Conservation (phyloP, 1,284 basidiomycete species). For the Cutaneotrichosporon sp. region DNA sequence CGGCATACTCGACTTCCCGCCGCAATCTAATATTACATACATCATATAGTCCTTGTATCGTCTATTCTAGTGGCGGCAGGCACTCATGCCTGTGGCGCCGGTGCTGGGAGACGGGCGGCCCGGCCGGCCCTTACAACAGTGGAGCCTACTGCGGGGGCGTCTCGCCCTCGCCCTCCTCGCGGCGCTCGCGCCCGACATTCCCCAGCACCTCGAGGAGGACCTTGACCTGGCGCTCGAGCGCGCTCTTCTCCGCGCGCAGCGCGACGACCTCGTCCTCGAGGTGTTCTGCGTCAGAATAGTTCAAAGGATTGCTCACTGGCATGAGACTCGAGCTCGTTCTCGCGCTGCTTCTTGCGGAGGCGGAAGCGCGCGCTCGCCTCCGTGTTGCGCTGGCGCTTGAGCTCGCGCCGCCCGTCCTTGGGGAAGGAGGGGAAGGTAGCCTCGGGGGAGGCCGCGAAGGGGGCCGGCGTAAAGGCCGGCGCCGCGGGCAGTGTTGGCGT, state of each 20-base stretch:
- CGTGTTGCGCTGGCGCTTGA: conserved; percentile 89
- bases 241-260: conserved; percentile 4
- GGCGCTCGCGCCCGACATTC: conserved; percentile 8
- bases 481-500: conserved; percentile 19
- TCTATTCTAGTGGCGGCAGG: neutral
- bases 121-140: no score
- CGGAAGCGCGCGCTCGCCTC: conserved; percentile 95
- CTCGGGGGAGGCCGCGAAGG: neutral
- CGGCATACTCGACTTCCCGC: no score
- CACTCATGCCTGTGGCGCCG: neutral
- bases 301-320: conserved; percentile 64
- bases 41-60: neutral
- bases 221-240: conserved; percentile 8
- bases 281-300: conserved; percentile 3
- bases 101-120: no score
- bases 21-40: neutral
- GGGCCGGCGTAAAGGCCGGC: neutral
- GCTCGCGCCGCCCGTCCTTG: neutral
- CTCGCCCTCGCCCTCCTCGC: neutral
- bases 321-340: conserved; percentile 84
- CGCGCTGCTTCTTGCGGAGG: conserved; percentile 97
- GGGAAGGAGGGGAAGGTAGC: no score
- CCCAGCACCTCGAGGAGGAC: conserved; percentile 10
- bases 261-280: conserved; percentile 9
- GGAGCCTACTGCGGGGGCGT: neutral